These are phyloP conservation scores for Guyanaporus albipodus DNA, from an alignment of 768 basidiomycete species.

Conservation along the genomic window DNA sequence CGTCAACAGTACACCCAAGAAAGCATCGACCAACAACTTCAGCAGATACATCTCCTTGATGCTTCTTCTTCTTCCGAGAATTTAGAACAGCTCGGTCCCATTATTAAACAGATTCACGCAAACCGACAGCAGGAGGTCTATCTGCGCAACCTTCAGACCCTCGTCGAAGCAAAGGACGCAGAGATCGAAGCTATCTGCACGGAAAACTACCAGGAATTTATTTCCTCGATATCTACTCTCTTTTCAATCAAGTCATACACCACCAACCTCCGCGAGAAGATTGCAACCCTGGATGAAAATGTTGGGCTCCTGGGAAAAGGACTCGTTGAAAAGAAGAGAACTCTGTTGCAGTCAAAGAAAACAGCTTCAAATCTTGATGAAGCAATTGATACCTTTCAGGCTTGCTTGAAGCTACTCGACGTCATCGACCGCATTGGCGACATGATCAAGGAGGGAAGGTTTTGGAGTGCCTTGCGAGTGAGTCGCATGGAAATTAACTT, in stretches of 20 bases:
- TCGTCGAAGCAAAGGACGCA: conserved; percentile 90
- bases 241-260: conserved; percentile 96
- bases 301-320: conserved; percentile 85
- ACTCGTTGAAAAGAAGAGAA: conserved; percentile 91
- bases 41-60: conserved; percentile 87
- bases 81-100: conserved; percentile 90
- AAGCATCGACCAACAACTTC: conserved; percentile 83
- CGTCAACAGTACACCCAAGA: conserved; percentile 74
- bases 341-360: conserved; percentile 84
- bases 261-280: conserved; percentile 87
- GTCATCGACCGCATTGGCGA: conserved; percentile 88
- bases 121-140: conserved; percentile 87
- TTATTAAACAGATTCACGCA: conserved; percentile 90
- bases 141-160: conserved; percentile 77
- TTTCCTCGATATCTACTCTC: conserved; percentile 93
- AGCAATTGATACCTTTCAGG: conserved; percentile 92
- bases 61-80: conserved; percentile 89
- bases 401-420: conserved; percentile 88
- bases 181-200: conserved; percentile 96
- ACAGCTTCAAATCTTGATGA: conserved; percentile 95
- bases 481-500: conserved; percentile 31
- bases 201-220: conserved; percentile 98
- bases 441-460: conserved; percentile 91
- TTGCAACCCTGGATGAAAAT: conserved; percentile 81
- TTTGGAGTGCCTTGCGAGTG: conserved; percentile 95